Conservation (phyloP, 345 rosid genomes). For the Cardiospermum halicacabum region DNA sequence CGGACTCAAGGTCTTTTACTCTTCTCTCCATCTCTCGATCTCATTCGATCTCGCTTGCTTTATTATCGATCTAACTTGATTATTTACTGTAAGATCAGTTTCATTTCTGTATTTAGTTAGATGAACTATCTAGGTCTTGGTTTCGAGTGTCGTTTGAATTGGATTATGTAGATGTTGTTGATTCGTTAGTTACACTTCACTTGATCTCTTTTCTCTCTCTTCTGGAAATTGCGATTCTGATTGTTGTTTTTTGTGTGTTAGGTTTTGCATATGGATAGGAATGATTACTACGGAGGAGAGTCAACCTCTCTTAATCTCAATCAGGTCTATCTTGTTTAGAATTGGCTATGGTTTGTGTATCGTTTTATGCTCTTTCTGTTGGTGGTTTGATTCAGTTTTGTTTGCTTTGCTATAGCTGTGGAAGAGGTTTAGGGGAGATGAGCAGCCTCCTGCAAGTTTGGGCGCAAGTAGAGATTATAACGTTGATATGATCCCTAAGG, state of each 20-base stretch:
- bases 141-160: not conserved
- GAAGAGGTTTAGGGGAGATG: constrained; percentile 88
- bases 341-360: not conserved
- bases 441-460: constrained; percentile 83
- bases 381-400: not conserved
- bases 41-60: not conserved
- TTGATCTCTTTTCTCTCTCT: too few species aligned
- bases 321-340: constrained; percentile 48
- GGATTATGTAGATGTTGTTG: not conserved
- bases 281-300: constrained; percentile 97
- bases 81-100: too few species aligned
- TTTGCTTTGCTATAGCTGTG: constrained; percentile 55
- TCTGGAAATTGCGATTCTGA: too few species aligned
- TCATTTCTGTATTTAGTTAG: too few species aligned
- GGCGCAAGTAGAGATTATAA: constrained; percentile 96
- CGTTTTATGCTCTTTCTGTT: not conserved
- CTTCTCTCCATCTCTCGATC: not conserved
- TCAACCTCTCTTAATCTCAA: constrained; percentile 92
- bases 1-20: constrained; percentile 71
- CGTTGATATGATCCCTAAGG: constrained; percentile 99
- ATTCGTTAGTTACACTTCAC: too few species aligned
- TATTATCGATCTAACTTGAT: too few species aligned
- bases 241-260: constrained; percentile 18
- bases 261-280: constrained; percentile 99
- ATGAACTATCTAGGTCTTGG: not conserved